These are phyloP conservation scores for Chalciporus piperatus DNA, from an alignment of 768 basidiomycete species.

Conservation along the genomic window DNA sequence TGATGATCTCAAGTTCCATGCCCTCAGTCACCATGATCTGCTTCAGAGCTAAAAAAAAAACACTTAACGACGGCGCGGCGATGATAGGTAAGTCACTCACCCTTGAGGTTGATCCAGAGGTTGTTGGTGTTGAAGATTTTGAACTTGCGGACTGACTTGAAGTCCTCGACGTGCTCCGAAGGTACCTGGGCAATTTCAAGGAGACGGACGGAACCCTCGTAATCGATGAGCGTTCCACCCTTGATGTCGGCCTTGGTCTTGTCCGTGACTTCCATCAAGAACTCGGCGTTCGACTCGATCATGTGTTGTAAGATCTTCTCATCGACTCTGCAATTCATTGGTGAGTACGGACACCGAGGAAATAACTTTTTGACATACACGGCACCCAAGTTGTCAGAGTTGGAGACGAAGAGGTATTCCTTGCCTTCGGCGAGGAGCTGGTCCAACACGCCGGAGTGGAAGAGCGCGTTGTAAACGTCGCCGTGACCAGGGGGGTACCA, in stretches of 20 bases:
- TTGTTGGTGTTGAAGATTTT: conserved; percentile 80
- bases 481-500: conserved; percentile 82
- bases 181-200: conserved; percentile 78
- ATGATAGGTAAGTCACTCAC: conserved; percentile 20
- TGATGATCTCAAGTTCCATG: conserved; percentile 78
- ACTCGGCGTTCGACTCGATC: conserved; percentile 61
- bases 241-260: conserved; percentile 83
- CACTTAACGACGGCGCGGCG: conserved; percentile 1
- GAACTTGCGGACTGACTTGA: conserved; percentile 76
- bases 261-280: conserved; percentile 77
- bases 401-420: conserved; percentile 77
- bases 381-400: conserved; percentile 74
- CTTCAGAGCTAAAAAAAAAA: conserved; percentile 55
- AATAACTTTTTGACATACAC: conserved; percentile 36
- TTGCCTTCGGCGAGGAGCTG: conserved; percentile 68
- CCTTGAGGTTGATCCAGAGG: conserved; percentile 53
- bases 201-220: conserved; percentile 64
- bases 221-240: conserved; percentile 68
- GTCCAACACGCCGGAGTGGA: conserved; percentile 71
- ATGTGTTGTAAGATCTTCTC: conserved; percentile 65
- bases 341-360: conserved; percentile 1
- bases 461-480: conserved; percentile 69
- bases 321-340: conserved; percentile 48
- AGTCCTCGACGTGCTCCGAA: conserved; percentile 69
- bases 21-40: conserved; percentile 64